A percentile compares a stretch with the other conserved stretches of the same genome.
These are phyloP conservation scores for Microbotryum violaceum DNA, from an alignment of 1,284 basidiomycete species.

Conservation along the genomic window DNA sequence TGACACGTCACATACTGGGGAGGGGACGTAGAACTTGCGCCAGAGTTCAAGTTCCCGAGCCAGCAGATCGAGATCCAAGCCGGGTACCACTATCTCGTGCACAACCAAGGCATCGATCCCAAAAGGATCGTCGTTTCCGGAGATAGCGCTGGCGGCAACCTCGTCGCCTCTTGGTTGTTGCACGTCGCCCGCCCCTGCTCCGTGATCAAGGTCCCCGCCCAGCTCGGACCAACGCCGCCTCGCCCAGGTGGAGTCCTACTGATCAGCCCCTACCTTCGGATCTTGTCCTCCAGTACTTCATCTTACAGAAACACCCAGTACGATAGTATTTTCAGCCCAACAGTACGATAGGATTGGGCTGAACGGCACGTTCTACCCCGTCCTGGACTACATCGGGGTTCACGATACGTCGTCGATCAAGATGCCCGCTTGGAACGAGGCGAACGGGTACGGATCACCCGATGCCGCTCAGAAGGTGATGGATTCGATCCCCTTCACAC, in stretches of 20 bases:
- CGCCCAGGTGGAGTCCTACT: neutral
- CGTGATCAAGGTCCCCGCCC: neutral
- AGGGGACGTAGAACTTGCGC: neutral
- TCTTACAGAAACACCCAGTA: neutral
- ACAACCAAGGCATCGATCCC: slow-evolving; percentile 45
- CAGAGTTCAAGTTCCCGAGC: slow-evolving; percentile 43
- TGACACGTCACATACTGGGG: neutral
- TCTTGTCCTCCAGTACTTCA: neutral
- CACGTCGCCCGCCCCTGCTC: slow-evolving; percentile 8
- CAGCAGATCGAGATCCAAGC: slow-evolving; percentile 58
- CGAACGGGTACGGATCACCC: neutral
- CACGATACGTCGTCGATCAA: neutral
- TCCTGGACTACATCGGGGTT: slow-evolving; percentile 1
- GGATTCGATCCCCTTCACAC: too few species aligned
- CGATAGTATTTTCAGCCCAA: too few species aligned
- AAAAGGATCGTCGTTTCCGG: slow-evolving; percentile 57
- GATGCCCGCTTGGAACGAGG: neutral
- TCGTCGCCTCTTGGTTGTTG: slow-evolving; percentile 39
- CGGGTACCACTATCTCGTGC: slow-evolving; percentile 55
- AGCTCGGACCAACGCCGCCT: neutral
- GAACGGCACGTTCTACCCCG: neutral
- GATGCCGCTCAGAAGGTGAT: neutral
- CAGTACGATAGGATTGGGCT: neutral
- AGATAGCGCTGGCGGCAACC: slow-evolving; percentile 65
- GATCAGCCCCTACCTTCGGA: neutral